phyloP scores from a whole-genome alignment of 345 rosid species.

The Syzygium aromaticum region DNA sequence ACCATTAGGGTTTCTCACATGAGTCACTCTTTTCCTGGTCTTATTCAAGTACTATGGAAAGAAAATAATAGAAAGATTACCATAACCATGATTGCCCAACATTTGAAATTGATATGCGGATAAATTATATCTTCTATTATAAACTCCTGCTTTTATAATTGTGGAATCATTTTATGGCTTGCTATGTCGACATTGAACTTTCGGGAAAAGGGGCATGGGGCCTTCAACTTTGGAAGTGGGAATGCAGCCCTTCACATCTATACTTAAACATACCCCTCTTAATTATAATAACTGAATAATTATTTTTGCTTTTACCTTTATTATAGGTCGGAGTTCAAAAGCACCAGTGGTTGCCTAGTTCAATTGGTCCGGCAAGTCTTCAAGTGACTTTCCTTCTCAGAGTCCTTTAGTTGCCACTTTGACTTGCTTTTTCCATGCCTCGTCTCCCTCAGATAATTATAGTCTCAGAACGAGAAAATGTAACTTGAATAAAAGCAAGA shows the following conservation, averaged over 20 bases:
- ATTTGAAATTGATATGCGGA: not conserved
- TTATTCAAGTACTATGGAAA: not conserved
- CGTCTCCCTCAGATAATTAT: not conserved
- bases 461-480: not conserved
- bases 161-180: not conserved
- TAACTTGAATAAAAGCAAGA: not conserved
- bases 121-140: not conserved
- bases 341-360: conserved; percentile 11
- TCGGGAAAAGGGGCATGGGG: not conserved
- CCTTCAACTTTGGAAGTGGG: not conserved
- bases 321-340: not conserved
- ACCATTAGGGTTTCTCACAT: not conserved
- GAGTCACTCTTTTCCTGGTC: not conserved
- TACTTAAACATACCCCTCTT: not conserved
- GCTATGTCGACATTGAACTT: not conserved
- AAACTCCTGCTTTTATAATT: not conserved
- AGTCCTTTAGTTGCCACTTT: conserved; percentile 7
- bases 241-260: not conserved
- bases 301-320: not conserved
- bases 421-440: conserved; percentile 13
- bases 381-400: conserved; percentile 28
- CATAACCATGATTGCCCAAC: not conserved
- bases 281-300: not conserved
- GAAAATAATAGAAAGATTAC: not conserved
- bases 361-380: conserved; percentile 14